Percentiles rank a stretch among this genome's conserved stretches.
Conservation (phyloP, 179 eudicot species). For the Corrigiola litoralis region DNA sequence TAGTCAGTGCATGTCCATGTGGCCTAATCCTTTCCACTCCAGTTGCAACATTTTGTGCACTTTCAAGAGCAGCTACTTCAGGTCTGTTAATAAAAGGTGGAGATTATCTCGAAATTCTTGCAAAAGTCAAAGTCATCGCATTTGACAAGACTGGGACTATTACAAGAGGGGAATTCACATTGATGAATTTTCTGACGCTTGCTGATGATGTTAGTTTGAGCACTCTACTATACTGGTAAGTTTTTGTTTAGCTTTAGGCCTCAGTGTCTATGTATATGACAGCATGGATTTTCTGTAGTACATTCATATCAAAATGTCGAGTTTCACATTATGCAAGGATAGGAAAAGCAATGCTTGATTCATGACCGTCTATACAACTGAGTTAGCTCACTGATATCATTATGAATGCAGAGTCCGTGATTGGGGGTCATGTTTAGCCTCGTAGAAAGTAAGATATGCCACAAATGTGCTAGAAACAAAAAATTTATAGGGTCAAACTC, state of each 20-base stretch:
- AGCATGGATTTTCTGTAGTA: no score
- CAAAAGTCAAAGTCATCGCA: constrained; percentile 58
- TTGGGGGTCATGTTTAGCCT: no score
- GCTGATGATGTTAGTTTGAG: constrained; percentile 34
- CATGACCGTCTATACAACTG: no score
- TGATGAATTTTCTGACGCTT: constrained; percentile 43
- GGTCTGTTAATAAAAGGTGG: constrained; percentile 93
- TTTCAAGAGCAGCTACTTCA: constrained; percentile 80
- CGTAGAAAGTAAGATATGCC: no score
- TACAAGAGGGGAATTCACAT: constrained; percentile 71
- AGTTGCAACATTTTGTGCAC: constrained; percentile 86
- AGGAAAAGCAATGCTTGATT: no score
- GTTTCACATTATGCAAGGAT: no score
- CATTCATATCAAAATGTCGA: no score
- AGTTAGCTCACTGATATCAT: no score
- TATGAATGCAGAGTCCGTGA: no score
- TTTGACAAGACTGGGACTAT: constrained; percentile 95
- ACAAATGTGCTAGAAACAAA: no score
- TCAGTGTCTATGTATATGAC: background rate
- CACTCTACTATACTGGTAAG: constrained; percentile 71
- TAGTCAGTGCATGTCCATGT: constrained; percentile 95
- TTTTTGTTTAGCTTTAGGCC: background rate
- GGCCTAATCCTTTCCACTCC: constrained; percentile 93
- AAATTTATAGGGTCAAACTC: no score
- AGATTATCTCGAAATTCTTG: constrained; percentile 69